Base-by-base conservation (phyloP, 208 protist genomes). In the Trichomonas tenax region DNA sequence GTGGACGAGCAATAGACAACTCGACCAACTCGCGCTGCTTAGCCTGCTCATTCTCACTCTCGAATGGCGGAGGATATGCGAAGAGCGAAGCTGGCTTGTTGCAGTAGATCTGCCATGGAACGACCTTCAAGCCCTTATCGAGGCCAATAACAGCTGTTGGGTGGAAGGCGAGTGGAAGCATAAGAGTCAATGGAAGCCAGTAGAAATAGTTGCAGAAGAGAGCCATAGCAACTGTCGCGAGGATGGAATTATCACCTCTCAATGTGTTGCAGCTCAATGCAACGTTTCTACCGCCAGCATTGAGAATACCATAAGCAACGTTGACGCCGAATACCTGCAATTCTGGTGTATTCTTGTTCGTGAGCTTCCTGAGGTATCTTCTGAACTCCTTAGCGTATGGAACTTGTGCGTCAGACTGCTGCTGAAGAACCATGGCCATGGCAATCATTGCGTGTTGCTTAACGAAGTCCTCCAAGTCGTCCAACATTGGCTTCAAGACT, bases 371-470 rank as follows among this genome's bases (percentile, higher is more conserved):
- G 1, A 96, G 17, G 26, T 96, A 63, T 31, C 8, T 44, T 26
- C 93, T 38, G 51, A 96, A 82, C 14, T 38, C 41, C 63, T 96
- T 96, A 4, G 51, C 44, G 34, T 96, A 81, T 11, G 93, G 93
- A 34, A 81, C 51, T n/a, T 31, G 21, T 46, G 10, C 38, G 41
- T 96, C 93, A 34, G 34, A 81, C 63, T 96, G 93, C 36, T 96
- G 93, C 40, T 96, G 93, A 31, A 99, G 98, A n/a, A 99, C 98
- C 97, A 99, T 98, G 11, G 98, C 98, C 38, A 99, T 97, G 0
- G 98, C 98, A 96, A 99, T 99, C 95, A 98, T 97, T 2, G 99
- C 99, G 14, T 98, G 99, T 98, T 99, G 96, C 36, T 96, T 82
- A 34, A 97, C 96, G 96, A 96, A 99, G 97, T 99, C 98, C 9